A percentile compares a stretch with the other conserved stretches of the same genome.
phyloP scores from a whole-genome alignment of 2,329 filamentous ascomycete genomes.

The Akanthomyces dipterigenus region DNA sequence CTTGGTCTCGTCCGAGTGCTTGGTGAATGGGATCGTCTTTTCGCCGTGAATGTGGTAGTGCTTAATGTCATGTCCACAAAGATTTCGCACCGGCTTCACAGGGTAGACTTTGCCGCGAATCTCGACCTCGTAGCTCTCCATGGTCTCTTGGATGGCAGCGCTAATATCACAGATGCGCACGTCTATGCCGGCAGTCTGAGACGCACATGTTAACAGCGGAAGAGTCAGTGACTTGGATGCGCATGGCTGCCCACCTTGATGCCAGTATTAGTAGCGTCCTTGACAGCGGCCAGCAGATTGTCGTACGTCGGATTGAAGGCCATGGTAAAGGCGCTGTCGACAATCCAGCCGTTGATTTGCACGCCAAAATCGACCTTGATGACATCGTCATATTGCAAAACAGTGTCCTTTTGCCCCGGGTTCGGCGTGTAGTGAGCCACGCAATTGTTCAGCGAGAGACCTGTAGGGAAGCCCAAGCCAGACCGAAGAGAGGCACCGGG shows the following conservation, averaged over 20 bases:
- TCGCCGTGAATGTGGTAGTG: conserved; percentile 81
- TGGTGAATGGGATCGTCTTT: conserved; percentile 87
- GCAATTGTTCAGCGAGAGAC: conserved; percentile 71
- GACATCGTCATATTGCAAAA: conserved; percentile 63
- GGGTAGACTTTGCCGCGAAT: conserved; percentile 69
- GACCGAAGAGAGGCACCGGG: conserved; percentile 68
- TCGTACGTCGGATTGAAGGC: conserved; percentile 67
- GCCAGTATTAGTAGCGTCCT: conserved; percentile 74
- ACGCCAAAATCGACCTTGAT: conserved; percentile 75
- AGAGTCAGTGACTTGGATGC: not conserved
- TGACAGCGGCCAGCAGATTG: conserved; percentile 62
- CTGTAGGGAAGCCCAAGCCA: conserved; percentile 78
- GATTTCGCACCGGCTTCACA: conserved; percentile 72
- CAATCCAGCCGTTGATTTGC: conserved; percentile 68
- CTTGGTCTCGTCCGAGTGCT: conserved; percentile 74
- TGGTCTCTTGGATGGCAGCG: conserved; percentile 73
- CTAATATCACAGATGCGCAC: conserved; percentile 79
- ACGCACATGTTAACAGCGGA: not conserved
- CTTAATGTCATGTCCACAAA: conserved; percentile 79
- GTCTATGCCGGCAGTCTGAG: conserved; percentile 64
- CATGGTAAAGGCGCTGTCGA: conserved; percentile 71
- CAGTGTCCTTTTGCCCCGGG: conserved; percentile 62
- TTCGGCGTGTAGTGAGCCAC: conserved; percentile 81
- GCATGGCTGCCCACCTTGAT: conserved; percentile 42
- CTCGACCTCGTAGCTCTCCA: conserved; percentile 86